Evolutionary conservation across 768 basidiomycete species (phyloP).

Genomic region (Coprinellus aureogranulatus): DNA sequence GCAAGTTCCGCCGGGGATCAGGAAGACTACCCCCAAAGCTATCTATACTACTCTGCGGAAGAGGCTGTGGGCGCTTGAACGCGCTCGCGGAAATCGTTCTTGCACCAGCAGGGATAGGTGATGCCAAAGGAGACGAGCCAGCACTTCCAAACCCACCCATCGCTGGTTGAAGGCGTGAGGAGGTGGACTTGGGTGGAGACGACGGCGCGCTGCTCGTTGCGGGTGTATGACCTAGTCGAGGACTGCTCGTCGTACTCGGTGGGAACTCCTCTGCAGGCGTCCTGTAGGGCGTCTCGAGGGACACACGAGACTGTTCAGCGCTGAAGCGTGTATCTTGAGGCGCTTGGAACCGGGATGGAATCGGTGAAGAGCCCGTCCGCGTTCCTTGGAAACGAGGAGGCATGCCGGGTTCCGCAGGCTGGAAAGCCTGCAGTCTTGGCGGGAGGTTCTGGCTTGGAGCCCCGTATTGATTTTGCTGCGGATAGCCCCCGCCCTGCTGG

Average conservation of each 20-base stretch:
- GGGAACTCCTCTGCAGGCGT: conserved; percentile 52
- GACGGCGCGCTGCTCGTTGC: conserved; percentile 18
- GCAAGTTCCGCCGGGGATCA: neutral
- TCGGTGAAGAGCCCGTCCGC: neutral
- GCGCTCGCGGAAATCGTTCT: conserved; percentile 76
- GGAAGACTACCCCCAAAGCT: conserved; percentile 7
- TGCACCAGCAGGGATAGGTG: conserved; percentile 30
- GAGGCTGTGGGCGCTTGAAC: conserved; percentile 53
- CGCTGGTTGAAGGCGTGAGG: conserved; percentile 9
- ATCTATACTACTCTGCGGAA: conserved; percentile 27
- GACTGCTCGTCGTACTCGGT: conserved; percentile 15
- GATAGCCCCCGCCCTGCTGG: conserved; percentile 3
- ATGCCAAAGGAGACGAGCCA: conserved; percentile 3
- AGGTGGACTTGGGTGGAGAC: neutral
- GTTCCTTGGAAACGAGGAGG: conserved; percentile 1
- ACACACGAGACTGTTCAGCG: conserved; percentile 12
- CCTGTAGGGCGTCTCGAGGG: conserved; percentile 30
- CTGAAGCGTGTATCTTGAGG: conserved; percentile 9
- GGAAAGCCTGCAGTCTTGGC: conserved; percentile 24
- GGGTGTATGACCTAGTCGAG: conserved; percentile 13
- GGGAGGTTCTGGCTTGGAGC: conserved; percentile 16
- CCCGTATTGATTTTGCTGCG: neutral
- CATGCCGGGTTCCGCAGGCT: conserved; percentile 14
- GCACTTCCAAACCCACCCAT: conserved; percentile 1
- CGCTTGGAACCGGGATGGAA: conserved; percentile 26